These are phyloP conservation scores for Macrocybe gigantea DNA, from an alignment of 768 basidiomycete species.

Conservation along the genomic window DNA sequence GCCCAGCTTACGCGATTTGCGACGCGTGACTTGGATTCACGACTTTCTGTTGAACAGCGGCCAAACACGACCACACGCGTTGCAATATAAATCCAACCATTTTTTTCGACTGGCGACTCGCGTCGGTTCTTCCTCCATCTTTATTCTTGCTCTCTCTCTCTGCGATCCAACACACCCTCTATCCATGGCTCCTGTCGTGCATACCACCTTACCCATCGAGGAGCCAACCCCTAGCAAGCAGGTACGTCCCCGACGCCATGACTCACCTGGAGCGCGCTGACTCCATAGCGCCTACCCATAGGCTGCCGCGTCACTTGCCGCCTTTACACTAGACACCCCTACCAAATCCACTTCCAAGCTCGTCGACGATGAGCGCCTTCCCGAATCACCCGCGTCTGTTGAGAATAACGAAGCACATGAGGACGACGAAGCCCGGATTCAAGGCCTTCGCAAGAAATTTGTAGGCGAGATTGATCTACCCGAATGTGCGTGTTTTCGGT, in stretches of 20 bases:
- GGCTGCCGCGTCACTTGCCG: neutral
- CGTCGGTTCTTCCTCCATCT: too few relatives aligned
- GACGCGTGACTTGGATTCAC: too few relatives aligned
- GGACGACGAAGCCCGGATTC: neutral
- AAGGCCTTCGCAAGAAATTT: conserved; percentile 36
- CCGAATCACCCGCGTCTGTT: conserved; percentile 1
- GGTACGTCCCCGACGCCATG: conserved; percentile 20
- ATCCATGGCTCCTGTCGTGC: too few relatives aligned
- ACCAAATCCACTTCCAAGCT: neutral
- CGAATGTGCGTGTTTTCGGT: conserved; percentile 33
- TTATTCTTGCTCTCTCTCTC: too few relatives aligned
- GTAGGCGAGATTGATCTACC: conserved; percentile 68
- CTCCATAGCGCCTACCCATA: neutral
- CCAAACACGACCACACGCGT: too few relatives aligned
- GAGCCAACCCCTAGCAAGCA: conserved; percentile 47
- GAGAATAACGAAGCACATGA: neutral
- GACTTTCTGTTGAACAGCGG: too few relatives aligned
- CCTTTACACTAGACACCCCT: conserved; percentile 1
- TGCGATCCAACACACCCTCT: too few relatives aligned
- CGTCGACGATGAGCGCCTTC: neutral
- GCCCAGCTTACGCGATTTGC: too few relatives aligned
- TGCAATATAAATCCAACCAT: too few relatives aligned
- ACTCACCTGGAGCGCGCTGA: too few relatives aligned
- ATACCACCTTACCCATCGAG: too few relatives aligned
- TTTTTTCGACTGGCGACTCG: too few relatives aligned